Conservation (phyloP, 140 eudicot species). For the Cichorium intybus region DNA sequence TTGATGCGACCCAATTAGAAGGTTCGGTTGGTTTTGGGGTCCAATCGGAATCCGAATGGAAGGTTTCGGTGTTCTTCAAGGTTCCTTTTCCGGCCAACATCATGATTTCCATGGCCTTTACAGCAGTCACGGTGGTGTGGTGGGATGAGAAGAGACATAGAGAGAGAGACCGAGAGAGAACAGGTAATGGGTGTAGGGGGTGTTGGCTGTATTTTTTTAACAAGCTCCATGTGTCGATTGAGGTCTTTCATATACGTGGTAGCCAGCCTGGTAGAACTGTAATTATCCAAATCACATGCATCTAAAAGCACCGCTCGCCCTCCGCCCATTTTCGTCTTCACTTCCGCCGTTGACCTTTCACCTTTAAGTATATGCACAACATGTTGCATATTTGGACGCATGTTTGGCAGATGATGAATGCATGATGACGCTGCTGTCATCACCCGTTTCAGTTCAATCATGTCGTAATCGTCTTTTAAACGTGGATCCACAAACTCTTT, state of each 20-base stretch:
- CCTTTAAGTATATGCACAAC: conserved; percentile 67
- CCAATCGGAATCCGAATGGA: too few relatives aligned
- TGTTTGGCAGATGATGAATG: conserved; percentile 66
- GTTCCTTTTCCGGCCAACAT: too few relatives aligned
- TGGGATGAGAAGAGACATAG: too few relatives aligned
- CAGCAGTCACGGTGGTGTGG: too few relatives aligned
- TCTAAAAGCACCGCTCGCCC: conserved; percentile 48
- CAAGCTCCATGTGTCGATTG: conserved; percentile 84
- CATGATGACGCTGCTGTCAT: conserved; percentile 82
- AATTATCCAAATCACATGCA: conserved; percentile 71
- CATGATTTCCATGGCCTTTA: too few relatives aligned
- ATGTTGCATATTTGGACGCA: conserved; percentile 79
- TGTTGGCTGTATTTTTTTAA: too few relatives aligned
- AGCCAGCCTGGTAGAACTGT: too few relatives aligned
- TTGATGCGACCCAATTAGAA: too few relatives aligned
- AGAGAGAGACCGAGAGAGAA: too few relatives aligned
- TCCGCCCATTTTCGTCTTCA: conserved; percentile 47
- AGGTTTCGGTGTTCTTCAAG: too few relatives aligned
- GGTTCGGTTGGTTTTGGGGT: too few relatives aligned
- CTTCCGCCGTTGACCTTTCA: conserved; percentile 41
- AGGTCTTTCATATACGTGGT: conserved; percentile 80
- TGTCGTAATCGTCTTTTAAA: conserved; percentile 50
- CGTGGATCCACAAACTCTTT: conserved; percentile 71
- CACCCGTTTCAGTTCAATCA: conserved; percentile 51
- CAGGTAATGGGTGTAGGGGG: too few relatives aligned